Base-by-base conservation (phyloP, 148 eudicot species). In the Cornus controversa region DNA sequence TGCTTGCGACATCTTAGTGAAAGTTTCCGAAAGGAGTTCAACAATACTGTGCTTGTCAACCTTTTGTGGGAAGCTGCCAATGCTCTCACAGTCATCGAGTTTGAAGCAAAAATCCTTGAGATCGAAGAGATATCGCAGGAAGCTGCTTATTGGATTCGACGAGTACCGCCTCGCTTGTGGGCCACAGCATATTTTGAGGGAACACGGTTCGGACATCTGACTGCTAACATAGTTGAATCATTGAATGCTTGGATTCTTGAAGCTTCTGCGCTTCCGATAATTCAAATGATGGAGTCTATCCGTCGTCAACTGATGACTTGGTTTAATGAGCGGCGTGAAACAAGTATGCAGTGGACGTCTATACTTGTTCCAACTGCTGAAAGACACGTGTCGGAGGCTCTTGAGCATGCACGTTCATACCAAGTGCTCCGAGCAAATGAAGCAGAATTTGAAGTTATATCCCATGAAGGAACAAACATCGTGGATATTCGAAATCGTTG, bases 211-310 rank as follows among this genome's bases (percentile, higher is more conserved):
- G 93, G 93, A 25, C 90, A 86, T 65, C 80, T 88, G 68, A 90
- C 91, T 18, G 89, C 91, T 2, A 88, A 84, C 64, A 77, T 87
- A 36, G 75, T 75, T 5, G 93, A 91, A 37, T 84, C 87, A 14
- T 70, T 90, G 13, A 79, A 87, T 75, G 20, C 79, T 69, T 91
- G 96, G 96, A 84, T 88, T 54, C 75, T 81, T 0, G 93, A 91
- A 77, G 86, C 90, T 10, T 87, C 86, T 22, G 85, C 84, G 10
- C 85, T 90, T 42, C 93, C 96, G 4, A 84, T 92, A 16, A 81
- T 90, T 10, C 93, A 92, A 64, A 88, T 90, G 96, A 92, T 92
- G 96, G 96, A 92, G 80, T 82, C 81, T 53, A 88, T 92, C 40
- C 84, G 93, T 28, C 78, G 93, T 72, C 90, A 90, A 66, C 82